Base-by-base conservation (phyloP, 192 early-diverging fungal species). In the Backusella parvicylindrica region DNA sequence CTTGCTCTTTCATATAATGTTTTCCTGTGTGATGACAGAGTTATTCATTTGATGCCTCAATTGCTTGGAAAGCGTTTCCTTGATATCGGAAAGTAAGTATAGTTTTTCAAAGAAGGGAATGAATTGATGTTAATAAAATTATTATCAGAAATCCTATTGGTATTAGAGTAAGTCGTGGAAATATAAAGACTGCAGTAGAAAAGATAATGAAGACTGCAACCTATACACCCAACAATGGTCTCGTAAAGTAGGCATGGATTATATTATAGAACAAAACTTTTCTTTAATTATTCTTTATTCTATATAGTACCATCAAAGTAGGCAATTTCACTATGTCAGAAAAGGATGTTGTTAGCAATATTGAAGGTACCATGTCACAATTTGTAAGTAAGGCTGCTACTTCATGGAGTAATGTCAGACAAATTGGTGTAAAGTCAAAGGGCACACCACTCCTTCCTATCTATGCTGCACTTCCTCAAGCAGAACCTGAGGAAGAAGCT, bases 11-110 rank as follows among this genome's bases (percentile, higher is more conserved):
- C 87, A 2, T 97, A 94, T 78, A 92, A 95, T 63, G 77, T 97
- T 74, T 99, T 99, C 76, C 83, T 98, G 72, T 88, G 93, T 18
- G 96, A 98, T 84, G 94, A 96, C 36, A 87, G 92, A 13, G 83
- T 99, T 16, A 64, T 97, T 36, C 82, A 86, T 56, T 74, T 92
- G 6, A 82, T 99, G 75, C 96, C 96, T 9, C 88, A 90, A 67
- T 67, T 91, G 40, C 79, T 99, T 32, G 97, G 96, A 26, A 94
- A 94, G 81, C 84, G 86, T 60, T 96, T 99, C 78, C 95, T 95
- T 77, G 67, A 84, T 75, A 89, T 86, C 75, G 96, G 96, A 84
- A 96, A 95, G 91, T 91, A 86, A 74, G 87, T 82, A 11, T 60
- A 71, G 8, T 69, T 47, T 60, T n/a, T 53, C 0, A 74, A 77